Conservation (phyloP, 345 rosid genomes). For the Gossypium sturtianum region DNA sequence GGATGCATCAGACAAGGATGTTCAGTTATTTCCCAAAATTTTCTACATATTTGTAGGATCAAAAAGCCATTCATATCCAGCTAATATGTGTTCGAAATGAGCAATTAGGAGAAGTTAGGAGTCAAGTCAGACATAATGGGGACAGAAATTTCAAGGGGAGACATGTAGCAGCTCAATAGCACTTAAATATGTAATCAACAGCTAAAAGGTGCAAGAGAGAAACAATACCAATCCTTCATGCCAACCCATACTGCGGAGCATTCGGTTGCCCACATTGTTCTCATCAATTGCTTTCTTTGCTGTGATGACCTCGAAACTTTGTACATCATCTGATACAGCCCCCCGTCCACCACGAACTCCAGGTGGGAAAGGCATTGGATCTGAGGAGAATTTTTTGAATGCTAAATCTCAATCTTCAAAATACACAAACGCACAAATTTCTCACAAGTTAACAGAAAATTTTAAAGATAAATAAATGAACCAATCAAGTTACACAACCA, state of each 20-base stretch:
- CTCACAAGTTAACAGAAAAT: conserved; percentile 36
- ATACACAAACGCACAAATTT: conserved; percentile 15
- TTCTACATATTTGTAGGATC: not conserved
- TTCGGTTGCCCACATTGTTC: conserved; percentile 88
- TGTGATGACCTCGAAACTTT: conserved; percentile 78
- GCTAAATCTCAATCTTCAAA: conserved; percentile 70
- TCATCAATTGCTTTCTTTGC: conserved; percentile 88
- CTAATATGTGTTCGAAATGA: not conserved
- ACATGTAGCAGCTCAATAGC: not conserved
- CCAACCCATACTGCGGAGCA: conserved; percentile 99
- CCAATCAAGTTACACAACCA: conserved; percentile 20
- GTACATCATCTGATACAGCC: conserved; percentile 31
- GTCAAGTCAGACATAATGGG: not conserved
- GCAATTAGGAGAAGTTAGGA: not conserved
- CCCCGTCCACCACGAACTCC: conserved; percentile 93
- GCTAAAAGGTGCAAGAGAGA: conserved; percentile 10
- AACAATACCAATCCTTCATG: conserved; percentile 88
- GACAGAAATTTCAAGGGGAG: not conserved
- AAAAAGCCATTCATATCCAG: not conserved
- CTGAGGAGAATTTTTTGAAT: conserved; percentile 53
- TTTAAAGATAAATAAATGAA: conserved; percentile 17
- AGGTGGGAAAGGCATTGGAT: conserved; percentile 95
- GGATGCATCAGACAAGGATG: not conserved
- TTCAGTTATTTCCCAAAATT: not conserved
- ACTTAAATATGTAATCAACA: conserved; percentile 2